These are phyloP conservation scores for Knufia petricola DNA, from an alignment of 2,329 filamentous ascomycete genomes.

Conservation along the genomic window DNA sequence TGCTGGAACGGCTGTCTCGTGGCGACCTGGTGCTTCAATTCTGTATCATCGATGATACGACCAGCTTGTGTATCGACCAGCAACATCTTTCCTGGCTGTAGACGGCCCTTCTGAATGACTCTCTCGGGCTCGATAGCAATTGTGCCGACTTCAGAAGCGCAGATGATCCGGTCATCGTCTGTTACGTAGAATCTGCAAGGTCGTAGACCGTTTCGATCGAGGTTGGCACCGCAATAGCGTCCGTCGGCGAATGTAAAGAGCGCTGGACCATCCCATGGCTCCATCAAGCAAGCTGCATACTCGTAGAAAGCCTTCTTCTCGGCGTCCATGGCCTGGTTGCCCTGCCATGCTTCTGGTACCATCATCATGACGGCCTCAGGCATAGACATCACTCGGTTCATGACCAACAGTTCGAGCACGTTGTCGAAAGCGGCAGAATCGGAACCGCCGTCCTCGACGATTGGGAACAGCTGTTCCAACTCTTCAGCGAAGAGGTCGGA, in stretches of 20 bases:
- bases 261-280: conserved; percentile 94
- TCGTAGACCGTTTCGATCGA: conserved; percentile 88
- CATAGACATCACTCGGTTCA: conserved; percentile 90
- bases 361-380: conserved; percentile 97
- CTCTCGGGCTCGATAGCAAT: conserved; percentile 84
- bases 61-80: conserved; percentile 85
- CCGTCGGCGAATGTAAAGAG: conserved; percentile 96
- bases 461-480: conserved; percentile 80
- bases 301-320: conserved; percentile 97
- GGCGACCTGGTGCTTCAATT: conserved; percentile 83
- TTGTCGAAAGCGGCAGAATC: conserved; percentile 98
- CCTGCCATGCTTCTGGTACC: conserved; percentile 97
- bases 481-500: conserved; percentile 89
- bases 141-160: conserved; percentile 90
- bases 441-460: conserved; percentile 92
- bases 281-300: conserved; percentile 98
- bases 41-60: conserved; percentile 86
- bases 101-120: conserved; percentile 82
- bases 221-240: conserved; percentile 90
- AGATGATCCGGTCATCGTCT: conserved; percentile 94
- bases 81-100: conserved; percentile 93
- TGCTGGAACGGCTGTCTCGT: conserved; percentile 75
- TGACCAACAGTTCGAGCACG: conserved; percentile 82
- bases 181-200: conserved; percentile 96
- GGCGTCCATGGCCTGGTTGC: conserved; percentile 82